These are phyloP conservation scores for Amyloporia xantha DNA, from an alignment of 768 basidiomycete species.

Conservation along the genomic window DNA sequence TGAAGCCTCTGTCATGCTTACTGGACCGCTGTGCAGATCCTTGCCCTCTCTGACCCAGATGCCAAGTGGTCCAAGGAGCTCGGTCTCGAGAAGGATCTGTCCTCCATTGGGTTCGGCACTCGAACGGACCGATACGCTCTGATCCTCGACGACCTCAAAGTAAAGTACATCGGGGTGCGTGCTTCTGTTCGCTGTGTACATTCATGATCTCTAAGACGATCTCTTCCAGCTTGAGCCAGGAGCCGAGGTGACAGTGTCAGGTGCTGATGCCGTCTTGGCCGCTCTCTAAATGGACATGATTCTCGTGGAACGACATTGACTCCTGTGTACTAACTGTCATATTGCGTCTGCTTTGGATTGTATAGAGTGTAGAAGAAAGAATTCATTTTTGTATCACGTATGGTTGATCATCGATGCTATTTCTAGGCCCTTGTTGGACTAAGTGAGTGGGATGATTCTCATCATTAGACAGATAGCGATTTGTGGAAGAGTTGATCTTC, in stretches of 20 bases:
- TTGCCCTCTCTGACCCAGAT: slow-evolving; percentile 29
- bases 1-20: not conserved
- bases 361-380: not conserved
- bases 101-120: slow-evolving; percentile 30
- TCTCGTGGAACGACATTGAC: not conserved
- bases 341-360: not conserved
- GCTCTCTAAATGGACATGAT: slow-evolving; percentile 20
- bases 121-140: slow-evolving; percentile 50
- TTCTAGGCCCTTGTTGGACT: no score
- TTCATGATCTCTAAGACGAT: not conserved
- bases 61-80: slow-evolving; percentile 29
- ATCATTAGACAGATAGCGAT: no score
- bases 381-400: not conserved
- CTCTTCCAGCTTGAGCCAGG: slow-evolving; percentile 24
- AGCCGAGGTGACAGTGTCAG: slow-evolving; percentile 30
- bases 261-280: slow-evolving; percentile 37
- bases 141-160: slow-evolving; percentile 62
- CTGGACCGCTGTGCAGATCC: slow-evolving; percentile 19
- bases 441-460: no score
- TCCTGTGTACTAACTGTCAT: not conserved
- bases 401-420: no score
- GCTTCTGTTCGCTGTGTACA: not conserved
- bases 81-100: slow-evolving; percentile 48
- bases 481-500: no score
- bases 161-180: slow-evolving; percentile 51